Base-by-base conservation (phyloP, 1,139 yeast species). In the Hyphopichia burtonii region DNA sequence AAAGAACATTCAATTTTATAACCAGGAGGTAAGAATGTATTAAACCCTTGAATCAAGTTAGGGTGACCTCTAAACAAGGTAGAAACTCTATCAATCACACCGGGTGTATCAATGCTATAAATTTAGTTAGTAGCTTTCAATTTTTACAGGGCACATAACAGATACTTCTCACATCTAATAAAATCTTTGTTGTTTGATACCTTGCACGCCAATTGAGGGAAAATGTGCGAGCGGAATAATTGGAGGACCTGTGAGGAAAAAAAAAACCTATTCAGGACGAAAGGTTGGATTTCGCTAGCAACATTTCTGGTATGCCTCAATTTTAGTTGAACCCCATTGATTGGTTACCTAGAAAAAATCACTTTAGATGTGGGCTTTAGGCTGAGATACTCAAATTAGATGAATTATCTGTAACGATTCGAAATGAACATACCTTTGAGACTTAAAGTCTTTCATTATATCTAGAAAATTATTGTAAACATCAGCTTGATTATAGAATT, bases 361-460 rank as follows among this genome's bases (percentile, higher is more conserved):
- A n/a, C n/a, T n/a, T n/a, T n/a, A n/a, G n/a, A n/a, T n/a, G n/a
- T n/a, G n/a, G n/a, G n/a, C n/a, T n/a, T n/a, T n/a, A n/a, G n/a
- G n/a, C n/a, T n/a, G n/a, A n/a, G n/a, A n/a, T n/a, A n/a, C n/a
- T n/a, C n/a, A n/a, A n/a, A n/a, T n/a, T n/a, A n/a, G n/a, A n/a
- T n/a, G n/a, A n/a, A n/a, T n/a, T n/a, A n/a, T n/a, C n/a, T n/a
- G n/a, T n/a, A n/a, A n/a, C n/a, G n/a, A n/a, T n/a, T n/a, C n/a
- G n/a, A n/a, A n/a, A n/a, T n/a, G n/a, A 43, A 72, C 80, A 48
- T 65, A 78, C 71, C 82, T 80, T 67, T 91, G 97, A 39, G 95
- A 86, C 69, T 94, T 93, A 71, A 94, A 94, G 60, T 94, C 99
- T 66, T 93, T 93, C 99, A 93, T 93, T 49, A 93, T 93, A 61